Evolutionary conservation across 805 yeast genomes (phyloP).

Genomic region (Wilhelminamyces savonicus): DNA sequence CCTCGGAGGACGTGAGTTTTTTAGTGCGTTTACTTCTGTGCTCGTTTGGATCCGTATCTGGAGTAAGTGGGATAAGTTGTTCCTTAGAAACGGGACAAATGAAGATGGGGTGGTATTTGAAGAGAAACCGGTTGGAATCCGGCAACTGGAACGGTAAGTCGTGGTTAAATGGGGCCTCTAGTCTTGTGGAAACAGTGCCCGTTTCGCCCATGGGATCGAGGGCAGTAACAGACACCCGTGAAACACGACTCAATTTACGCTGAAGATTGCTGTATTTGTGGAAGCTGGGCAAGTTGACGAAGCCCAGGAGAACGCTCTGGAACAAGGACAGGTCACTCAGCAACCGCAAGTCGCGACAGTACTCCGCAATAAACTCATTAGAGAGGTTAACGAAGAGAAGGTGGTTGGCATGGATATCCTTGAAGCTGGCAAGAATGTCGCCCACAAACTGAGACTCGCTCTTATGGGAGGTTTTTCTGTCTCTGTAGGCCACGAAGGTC

Average conservation of each 20-base stretch:
- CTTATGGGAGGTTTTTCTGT: constrained; percentile 8
- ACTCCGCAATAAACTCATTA: constrained; percentile 34
- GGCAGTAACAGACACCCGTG: constrained; percentile 1
- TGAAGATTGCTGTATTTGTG: constrained; percentile 35
- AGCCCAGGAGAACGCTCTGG: constrained; percentile 35
- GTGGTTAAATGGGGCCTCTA: constrained; percentile 16
- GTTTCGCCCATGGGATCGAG: too few relatives aligned
- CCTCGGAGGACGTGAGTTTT: too few relatives aligned
- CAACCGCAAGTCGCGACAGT: constrained; percentile 29
- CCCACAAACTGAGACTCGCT: constrained; percentile 22
- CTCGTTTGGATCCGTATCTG: constrained; percentile 7
- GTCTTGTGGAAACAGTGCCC: too few relatives aligned
- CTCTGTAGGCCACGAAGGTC: constrained; percentile 10
- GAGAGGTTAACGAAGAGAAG: constrained; percentile 29
- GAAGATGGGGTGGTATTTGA: constrained; percentile 38
- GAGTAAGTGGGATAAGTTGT: constrained; percentile 30
- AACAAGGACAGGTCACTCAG: constrained; percentile 36
- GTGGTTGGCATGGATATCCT: constrained; percentile 19
- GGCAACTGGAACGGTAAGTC: constrained; percentile 39
- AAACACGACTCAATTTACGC: constrained; percentile 15
- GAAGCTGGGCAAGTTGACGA: constrained; percentile 35
- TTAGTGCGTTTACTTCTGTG: constrained; percentile 6
- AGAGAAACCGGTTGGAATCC: constrained; percentile 31
- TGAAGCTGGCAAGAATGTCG: constrained; percentile 25
- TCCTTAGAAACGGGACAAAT: constrained; percentile 42